phyloP scores from a whole-genome alignment of 2,329 filamentous ascomycete species.

The Xylariaceae sp. region DNA sequence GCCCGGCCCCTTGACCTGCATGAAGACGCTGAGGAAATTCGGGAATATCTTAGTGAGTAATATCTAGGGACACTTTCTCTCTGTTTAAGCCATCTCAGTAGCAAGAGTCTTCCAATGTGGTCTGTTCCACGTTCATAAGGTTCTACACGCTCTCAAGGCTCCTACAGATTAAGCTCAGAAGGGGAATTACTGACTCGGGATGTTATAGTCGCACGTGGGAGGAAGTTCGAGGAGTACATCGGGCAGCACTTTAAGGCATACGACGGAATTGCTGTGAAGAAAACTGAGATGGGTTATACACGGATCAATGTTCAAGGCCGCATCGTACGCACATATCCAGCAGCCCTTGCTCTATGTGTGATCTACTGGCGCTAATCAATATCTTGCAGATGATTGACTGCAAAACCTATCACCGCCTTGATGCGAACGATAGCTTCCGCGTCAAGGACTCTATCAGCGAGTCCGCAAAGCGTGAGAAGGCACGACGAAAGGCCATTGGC shows the following conservation, averaged over 20 bases:
- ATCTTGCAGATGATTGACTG: constrained; percentile 42
- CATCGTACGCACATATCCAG: constrained; percentile 26
- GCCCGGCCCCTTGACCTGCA: constrained; percentile 40
- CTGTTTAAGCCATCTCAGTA: no score
- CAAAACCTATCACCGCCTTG: constrained; percentile 42
- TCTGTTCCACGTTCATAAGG: no score
- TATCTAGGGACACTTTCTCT: no score
- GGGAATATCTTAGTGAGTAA: constrained; percentile 18
- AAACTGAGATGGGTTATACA: constrained; percentile 23
- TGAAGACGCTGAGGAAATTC: constrained; percentile 32
- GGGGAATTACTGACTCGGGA: no score
- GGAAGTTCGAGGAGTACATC: constrained; percentile 41
- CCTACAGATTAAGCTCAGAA: no score
- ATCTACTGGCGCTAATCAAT: constrained; percentile 1
- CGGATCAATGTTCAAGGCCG: constrained; percentile 40
- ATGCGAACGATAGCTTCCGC: constrained; percentile 35
- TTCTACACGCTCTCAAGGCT: no score
- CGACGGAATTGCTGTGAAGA: constrained; percentile 37
- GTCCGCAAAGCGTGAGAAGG: constrained; percentile 25
- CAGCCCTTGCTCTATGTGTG: no score
- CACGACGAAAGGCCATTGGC: constrained; percentile 14
- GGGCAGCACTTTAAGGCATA: constrained; percentile 45
- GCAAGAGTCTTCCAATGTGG: no score
- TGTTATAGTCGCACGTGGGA: constrained; percentile 42
- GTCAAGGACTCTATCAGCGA: constrained; percentile 26